Conservation (phyloP, 495 filamentous ascomycete genomes). For the Podospora pseudoanserina region DNA sequence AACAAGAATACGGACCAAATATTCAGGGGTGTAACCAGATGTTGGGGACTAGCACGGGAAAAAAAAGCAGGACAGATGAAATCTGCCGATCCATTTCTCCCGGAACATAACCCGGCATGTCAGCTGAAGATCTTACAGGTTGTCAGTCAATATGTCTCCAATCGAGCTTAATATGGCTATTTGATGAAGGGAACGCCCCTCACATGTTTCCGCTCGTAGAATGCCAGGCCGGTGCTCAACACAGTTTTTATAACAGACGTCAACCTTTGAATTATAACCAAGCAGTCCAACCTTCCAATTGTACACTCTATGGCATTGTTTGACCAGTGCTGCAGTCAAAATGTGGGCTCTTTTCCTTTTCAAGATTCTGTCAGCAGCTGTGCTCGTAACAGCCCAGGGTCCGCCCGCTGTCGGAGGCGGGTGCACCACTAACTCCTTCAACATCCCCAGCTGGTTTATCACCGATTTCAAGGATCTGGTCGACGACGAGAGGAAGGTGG, state of each 20-base stretch:
- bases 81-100: conserved; percentile 9
- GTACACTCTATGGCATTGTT: background rate
- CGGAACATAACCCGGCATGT: conserved; percentile 7
- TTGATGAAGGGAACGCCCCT: background rate
- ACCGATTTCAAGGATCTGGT: conserved; percentile 16
- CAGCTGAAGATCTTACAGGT: background rate
- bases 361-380: conserved; percentile 7
- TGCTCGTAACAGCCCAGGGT: conserved; percentile 14
- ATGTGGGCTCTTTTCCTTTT: conserved; percentile 7
- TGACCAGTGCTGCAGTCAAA: background rate
- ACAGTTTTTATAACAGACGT: too few relatives aligned
- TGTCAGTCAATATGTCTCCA: conserved; percentile 1
- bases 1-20: background rate
- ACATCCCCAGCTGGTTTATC: conserved; percentile 26
- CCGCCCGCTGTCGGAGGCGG: background rate
- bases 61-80: background rate
- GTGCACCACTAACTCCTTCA: conserved; percentile 27
- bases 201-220: background rate
- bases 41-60: background rate
- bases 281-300: too few relatives aligned
- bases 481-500: conserved; percentile 6
- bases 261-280: too few relatives aligned
- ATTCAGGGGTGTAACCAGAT: background rate
- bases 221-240: background rate
- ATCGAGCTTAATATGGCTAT: conserved; percentile 11